A percentile compares a stretch with the other conserved stretches of the same genome.
These are phyloP conservation scores for Lachnellula cervina DNA, from an alignment of 2,329 filamentous ascomycete species.

Conservation along the genomic window DNA sequence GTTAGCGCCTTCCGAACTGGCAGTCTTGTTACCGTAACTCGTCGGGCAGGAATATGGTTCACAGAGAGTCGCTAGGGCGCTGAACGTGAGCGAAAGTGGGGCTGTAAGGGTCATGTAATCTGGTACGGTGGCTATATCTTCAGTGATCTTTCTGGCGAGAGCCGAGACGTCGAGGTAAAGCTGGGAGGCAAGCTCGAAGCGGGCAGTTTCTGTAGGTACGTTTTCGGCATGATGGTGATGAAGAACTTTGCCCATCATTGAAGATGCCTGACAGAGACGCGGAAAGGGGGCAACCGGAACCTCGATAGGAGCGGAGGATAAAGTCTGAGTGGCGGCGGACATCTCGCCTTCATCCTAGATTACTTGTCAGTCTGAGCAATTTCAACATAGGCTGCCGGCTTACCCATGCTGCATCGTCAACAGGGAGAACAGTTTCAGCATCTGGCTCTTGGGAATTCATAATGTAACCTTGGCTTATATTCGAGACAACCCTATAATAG, in stretches of 20 bases:
- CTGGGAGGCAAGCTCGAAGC: slow-evolving; percentile 21
- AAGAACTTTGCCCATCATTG: slow-evolving; percentile 34
- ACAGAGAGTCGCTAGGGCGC: slow-evolving; percentile 31
- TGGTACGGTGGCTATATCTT: slow-evolving; percentile 20
- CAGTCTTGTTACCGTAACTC: neutral
- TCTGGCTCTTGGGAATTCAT: slow-evolving; percentile 29
- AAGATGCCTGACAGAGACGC: slow-evolving; percentile 40
- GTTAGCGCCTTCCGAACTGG: slow-evolving; percentile 21
- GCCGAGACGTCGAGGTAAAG: slow-evolving; percentile 25
- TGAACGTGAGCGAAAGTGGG: slow-evolving; percentile 27
- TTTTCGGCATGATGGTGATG: slow-evolving; percentile 27
- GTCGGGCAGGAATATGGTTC: slow-evolving; percentile 35
- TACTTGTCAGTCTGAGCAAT: slow-evolving; percentile 2
- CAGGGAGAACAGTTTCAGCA: slow-evolving; percentile 21
- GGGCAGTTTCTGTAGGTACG: slow-evolving; percentile 17
- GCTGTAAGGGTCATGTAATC: slow-evolving; percentile 25
- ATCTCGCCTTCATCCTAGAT: slow-evolving; percentile 36
- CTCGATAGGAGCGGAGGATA: slow-evolving; percentile 35
- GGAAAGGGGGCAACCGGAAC: slow-evolving; percentile 46
- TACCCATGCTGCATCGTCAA: slow-evolving; percentile 38
- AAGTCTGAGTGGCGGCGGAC: slow-evolving; percentile 23
- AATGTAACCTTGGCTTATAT: slow-evolving; percentile 27
- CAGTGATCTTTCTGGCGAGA: slow-evolving; percentile 22
- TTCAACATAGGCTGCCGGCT: neutral
- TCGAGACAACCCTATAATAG: slow-evolving; percentile 24